These are phyloP conservation scores for Xylaria sp. DNA, from an alignment of 2,329 filamentous ascomycete species.

Conservation along the genomic window DNA sequence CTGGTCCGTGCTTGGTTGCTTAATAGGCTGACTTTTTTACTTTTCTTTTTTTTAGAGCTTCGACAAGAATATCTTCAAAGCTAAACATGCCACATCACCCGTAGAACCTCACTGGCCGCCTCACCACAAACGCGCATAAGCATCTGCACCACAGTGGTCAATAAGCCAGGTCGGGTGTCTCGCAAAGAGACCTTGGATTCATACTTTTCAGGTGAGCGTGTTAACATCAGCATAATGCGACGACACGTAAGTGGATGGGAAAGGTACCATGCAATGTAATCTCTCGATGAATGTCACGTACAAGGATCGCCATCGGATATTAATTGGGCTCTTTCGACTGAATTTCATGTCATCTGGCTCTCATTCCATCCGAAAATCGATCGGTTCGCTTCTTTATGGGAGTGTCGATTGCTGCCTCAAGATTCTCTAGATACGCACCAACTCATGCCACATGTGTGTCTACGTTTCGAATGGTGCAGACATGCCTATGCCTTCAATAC, in stretches of 20 bases:
- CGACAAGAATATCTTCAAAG: too few species aligned
- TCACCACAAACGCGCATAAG: not conserved
- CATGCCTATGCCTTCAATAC: not conserved
- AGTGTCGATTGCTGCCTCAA: constrained; percentile 4
- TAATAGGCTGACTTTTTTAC: too few species aligned
- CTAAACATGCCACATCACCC: not conserved
- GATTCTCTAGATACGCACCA: constrained; percentile 21
- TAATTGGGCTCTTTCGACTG: constrained; percentile 47
- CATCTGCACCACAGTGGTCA: not conserved
- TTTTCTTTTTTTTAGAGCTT: too few species aligned
- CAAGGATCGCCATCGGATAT: constrained; percentile 37
- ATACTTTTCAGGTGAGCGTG: too few species aligned
- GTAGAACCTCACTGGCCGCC: not conserved
- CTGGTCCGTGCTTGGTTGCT: not conserved
- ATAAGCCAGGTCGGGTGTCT: too few species aligned
- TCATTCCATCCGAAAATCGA: constrained; percentile 57
- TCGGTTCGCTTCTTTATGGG: constrained; percentile 2
- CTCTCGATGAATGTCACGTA: not conserved
- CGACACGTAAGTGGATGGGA: not conserved
- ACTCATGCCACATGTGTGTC: constrained; percentile 19
- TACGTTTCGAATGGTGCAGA: constrained; percentile 24
- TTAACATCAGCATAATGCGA: too few species aligned
- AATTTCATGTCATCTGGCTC: constrained; percentile 54
- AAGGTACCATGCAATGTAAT: not conserved
- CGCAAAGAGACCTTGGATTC: too few species aligned